Percentiles rank a stretch among this genome's conserved stretches.
Conservation (phyloP, 2,329 filamentous ascomycete genomes). For the Teratosphaeriaceae sp. region DNA sequence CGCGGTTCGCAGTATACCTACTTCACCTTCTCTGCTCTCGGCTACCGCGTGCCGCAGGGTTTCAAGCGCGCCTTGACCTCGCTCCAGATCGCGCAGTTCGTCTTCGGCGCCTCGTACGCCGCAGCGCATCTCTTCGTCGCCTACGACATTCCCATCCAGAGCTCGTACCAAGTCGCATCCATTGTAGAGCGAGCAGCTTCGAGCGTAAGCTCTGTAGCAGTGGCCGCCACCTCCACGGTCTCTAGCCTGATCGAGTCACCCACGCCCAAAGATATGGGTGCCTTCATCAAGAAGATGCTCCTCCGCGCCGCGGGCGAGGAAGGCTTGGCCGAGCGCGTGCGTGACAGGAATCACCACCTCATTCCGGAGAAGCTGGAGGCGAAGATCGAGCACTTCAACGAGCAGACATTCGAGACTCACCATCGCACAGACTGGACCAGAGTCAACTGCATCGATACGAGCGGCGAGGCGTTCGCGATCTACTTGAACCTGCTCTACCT, state of each 20-base stretch:
- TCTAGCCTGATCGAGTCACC: slow-evolving; percentile 28
- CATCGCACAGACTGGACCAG: slow-evolving; percentile 49
- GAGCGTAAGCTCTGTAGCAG: slow-evolving; percentile 38
- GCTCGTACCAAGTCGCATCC: slow-evolving; percentile 46
- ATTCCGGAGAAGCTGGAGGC: slow-evolving; percentile 21
- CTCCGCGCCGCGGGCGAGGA: slow-evolving; percentile 60
- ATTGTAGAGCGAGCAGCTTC: slow-evolving; percentile 42
- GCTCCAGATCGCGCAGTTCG: slow-evolving; percentile 85
- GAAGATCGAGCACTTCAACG: slow-evolving; percentile 25
- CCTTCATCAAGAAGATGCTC: slow-evolving; percentile 55
- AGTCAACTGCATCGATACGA: slow-evolving; percentile 72
- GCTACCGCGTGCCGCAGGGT: slow-evolving; percentile 64
- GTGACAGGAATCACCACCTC: neutral
- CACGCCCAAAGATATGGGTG: slow-evolving; percentile 37
- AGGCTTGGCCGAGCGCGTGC: slow-evolving; percentile 58
- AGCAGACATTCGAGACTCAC: slow-evolving; percentile 28
- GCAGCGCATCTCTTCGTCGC: slow-evolving; percentile 77
- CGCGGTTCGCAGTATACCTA: slow-evolving; percentile 71
- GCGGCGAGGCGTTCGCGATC: slow-evolving; percentile 78
- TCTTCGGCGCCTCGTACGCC: slow-evolving; percentile 72
- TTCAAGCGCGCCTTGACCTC: slow-evolving; percentile 83
- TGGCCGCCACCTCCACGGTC: slow-evolving; percentile 37
- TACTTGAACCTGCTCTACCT: slow-evolving; percentile 85
- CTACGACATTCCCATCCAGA: slow-evolving; percentile 66
- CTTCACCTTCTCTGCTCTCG: slow-evolving; percentile 79